phyloP scores from a whole-genome alignment of 1,139 yeast genomes.

The Nakaseomyces nivariensis region DNA sequence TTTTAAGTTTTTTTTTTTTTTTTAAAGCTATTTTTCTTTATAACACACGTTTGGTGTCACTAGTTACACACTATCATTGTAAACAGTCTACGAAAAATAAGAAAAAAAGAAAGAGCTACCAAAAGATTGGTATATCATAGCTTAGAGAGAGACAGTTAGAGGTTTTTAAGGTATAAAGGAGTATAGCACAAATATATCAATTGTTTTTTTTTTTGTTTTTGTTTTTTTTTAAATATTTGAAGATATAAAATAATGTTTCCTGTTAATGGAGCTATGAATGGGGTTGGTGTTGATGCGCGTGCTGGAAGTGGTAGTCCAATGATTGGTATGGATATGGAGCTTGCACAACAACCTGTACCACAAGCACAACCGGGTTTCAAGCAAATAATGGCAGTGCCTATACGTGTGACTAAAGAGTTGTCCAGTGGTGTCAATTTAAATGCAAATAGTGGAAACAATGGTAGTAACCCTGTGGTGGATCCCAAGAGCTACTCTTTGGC shows the following conservation, averaged over 20 bases:
- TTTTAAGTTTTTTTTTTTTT: too few species aligned
- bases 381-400: conserved; percentile 23
- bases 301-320: conserved; percentile 2
- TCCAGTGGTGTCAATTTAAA: conserved; percentile 17
- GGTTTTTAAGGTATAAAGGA: too few species aligned
- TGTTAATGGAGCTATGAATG: neutral
- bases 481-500: conserved; percentile 25
- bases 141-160: too few species aligned
- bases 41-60: too few species aligned
- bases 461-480: conserved; percentile 5
- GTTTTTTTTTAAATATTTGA: neutral
- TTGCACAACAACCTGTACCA: neutral
- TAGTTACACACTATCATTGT: too few species aligned
- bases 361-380: conserved; percentile 10
- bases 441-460: neutral
- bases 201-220: too few species aligned
- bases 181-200: too few species aligned
- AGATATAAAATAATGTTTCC: neutral
- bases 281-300: neutral
- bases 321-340: neutral
- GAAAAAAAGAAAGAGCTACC: too few species aligned
- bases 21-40: too few species aligned
- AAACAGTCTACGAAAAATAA: too few species aligned
- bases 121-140: too few species aligned
- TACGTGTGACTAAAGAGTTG: conserved; percentile 23